Evolutionary conservation across 2,329 filamentous ascomycete genomes (phyloP), one percentile per base, ranked within the genome.

Genomic region (Colletotrichum camelliae): DNA sequence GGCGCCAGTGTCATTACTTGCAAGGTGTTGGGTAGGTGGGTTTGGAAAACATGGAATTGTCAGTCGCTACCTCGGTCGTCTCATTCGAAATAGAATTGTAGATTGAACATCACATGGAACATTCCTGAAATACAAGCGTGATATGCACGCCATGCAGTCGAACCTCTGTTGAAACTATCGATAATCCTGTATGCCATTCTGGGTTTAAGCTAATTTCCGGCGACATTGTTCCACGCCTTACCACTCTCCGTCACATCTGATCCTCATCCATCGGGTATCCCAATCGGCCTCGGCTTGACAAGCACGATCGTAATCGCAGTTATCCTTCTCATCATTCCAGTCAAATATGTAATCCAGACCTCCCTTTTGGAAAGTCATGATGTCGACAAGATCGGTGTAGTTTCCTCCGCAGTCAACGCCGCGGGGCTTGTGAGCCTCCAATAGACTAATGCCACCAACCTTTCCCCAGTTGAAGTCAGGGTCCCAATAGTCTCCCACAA

Each of bases 81-180:
- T 52, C 43, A 52, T 52, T 21, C 43, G n/a, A 21, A 52, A 52
- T 13, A 52, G 43, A 52, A 52, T 52, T 52, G 43, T 21, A 52
- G 43, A 52, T 52, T 52, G 43, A 52, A 52, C 10, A 21, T 52
- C 43, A 13, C 43, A 12, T 1, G 43, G 43, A 48, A 10, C 10
- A n/a, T 48, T n/a, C 5, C 10, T 48, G n/a, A 21, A 10, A 0
- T 1, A 48, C 0, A 33, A 12, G 9, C n/a, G 43, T 52, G 3
- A 13, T 21, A 52, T 2, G 3, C 1, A 52, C 6, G n/a, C 13
- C 43, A 0, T 21, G 43, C 43, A 24, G 6, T 13, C n/a, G 6
- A 4, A 52, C 43, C 13, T 21, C 0, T 52, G 1, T 52, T 52
- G 43, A 13, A 48, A 8, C 43, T 52, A 52, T 52, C n/a, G n/a